Conservation (phyloP, 2,329 filamentous ascomycete species). For the Parastagonospora avenae region DNA sequence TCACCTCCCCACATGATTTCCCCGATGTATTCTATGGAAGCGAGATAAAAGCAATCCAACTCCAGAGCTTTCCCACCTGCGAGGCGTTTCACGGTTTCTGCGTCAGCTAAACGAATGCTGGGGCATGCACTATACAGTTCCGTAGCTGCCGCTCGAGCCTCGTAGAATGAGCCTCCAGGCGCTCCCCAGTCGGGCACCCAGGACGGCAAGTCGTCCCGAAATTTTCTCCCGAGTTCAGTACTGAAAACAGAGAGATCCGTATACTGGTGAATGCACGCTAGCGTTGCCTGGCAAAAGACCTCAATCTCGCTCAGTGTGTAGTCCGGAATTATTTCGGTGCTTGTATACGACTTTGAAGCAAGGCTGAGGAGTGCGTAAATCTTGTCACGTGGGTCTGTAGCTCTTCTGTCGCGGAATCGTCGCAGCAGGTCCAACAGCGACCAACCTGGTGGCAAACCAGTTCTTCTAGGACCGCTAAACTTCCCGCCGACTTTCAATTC, state of each 20-base stretch:
- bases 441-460: background rate
- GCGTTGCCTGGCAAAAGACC: conserved; percentile 12
- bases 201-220: conserved; percentile 18
- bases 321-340: conserved; percentile 6
- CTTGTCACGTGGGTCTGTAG: conserved; percentile 24
- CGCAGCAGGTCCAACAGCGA: conserved; percentile 1
- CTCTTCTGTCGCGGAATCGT: conserved; percentile 16
- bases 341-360: background rate
- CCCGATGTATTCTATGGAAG: too few species aligned
- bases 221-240: conserved; percentile 18
- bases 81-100: background rate
- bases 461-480: background rate
- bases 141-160: background rate
- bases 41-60: background rate
- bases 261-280: conserved; percentile 6
- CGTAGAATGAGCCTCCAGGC: conserved; percentile 5
- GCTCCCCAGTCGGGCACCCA: conserved; percentile 27
- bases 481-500: conserved; percentile 3
- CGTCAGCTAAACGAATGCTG: background rate
- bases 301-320: conserved; percentile 10
- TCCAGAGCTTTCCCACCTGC: background rate
- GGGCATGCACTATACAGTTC: conserved; percentile 4
- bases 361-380: conserved; percentile 19
- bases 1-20: too few species aligned
- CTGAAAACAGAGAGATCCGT: conserved; percentile 11